These are phyloP conservation scores for Stromatinia cepivora DNA, from an alignment of 2,329 filamentous ascomycete genomes.

Conservation along the genomic window DNA sequence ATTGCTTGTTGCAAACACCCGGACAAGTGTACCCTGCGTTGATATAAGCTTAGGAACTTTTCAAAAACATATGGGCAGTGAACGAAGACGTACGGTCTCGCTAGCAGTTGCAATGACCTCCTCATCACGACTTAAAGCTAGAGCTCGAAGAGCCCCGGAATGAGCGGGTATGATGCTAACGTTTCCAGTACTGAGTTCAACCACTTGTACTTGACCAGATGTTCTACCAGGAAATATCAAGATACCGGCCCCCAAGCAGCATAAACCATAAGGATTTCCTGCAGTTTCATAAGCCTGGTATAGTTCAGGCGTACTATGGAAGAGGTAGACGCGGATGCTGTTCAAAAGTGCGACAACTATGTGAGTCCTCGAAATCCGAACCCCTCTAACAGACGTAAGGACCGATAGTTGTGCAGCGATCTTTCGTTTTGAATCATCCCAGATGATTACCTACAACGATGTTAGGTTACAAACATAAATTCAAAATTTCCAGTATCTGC, in stretches of 20 bases:
- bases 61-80: neutral
- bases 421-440: constrained; percentile 82
- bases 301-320: constrained; percentile 69
- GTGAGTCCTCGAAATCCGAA: constrained; percentile 72
- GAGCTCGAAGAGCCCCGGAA: constrained; percentile 71
- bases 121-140: constrained; percentile 78
- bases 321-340: constrained; percentile 77
- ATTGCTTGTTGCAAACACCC: constrained; percentile 78
- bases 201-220: constrained; percentile 83
- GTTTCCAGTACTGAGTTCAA: constrained; percentile 73
- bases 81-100: constrained; percentile 58
- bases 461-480: neutral
- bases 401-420: constrained; percentile 76
- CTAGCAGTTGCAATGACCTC: constrained; percentile 85
- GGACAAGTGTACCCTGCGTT: constrained; percentile 77
- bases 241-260: constrained; percentile 70
- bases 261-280: constrained; percentile 79
- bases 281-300: constrained; percentile 80
- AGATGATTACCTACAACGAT: constrained; percentile 69
- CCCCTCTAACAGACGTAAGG: constrained; percentile 75
- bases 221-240: constrained; percentile 87
- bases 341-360: constrained; percentile 82
- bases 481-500: constrained; percentile 4
- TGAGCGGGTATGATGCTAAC: constrained; percentile 95
- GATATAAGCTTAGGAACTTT: constrained; percentile 12